Base-by-base conservation (phyloP, 2,329 filamentous ascomycete genomes). In the Blastomyces emzantsi region DNA sequence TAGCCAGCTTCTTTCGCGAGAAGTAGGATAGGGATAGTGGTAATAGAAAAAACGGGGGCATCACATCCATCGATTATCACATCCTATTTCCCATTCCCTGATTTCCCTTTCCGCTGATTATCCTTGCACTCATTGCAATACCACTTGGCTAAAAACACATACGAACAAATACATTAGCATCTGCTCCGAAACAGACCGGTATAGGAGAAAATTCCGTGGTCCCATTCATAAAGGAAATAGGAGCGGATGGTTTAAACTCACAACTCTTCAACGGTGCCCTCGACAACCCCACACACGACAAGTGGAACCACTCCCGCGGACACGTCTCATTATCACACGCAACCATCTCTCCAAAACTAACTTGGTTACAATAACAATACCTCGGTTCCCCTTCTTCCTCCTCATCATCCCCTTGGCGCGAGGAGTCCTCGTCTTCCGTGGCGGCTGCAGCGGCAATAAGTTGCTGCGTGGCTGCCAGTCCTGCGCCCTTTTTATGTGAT, bases 291-390 rank as follows among this genome's bases (percentile, higher is more conserved):
- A 91, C 90, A 74, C 90, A 94, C 60, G 87, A 88, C 60, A 94
- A 77, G 80, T 92, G 90, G 78, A 92, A 93, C 90, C 90, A 92
- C 75, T 92, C 89, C 66, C 85, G 82, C 68, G 85, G 82, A 75
- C 90, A 92, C 59, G 85, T 83, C 64, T 87, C 83, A 8, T 85
- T 86, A 73, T 92, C 90, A 71, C 89, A 92, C 2, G 87, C 90
- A 54, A 92, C 88, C 90, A 92, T 92, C 76, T 90, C 89, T 25
- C 90, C 89, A 71, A 91, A 92, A 70, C 88, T 91, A 62, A 91
- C 86, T 58, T 87, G 84, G 69, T 91, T 88, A 74, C 90, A 92
- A 76, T 90, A 90, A 74, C 90, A 91, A 74, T 92, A 92, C 17
- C 85, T 81, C 47, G 86, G 87, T 72, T 92, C 89, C 67, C 89